Conservation (phyloP, 108 stramenopile species). For the Tribonema minus region DNA sequence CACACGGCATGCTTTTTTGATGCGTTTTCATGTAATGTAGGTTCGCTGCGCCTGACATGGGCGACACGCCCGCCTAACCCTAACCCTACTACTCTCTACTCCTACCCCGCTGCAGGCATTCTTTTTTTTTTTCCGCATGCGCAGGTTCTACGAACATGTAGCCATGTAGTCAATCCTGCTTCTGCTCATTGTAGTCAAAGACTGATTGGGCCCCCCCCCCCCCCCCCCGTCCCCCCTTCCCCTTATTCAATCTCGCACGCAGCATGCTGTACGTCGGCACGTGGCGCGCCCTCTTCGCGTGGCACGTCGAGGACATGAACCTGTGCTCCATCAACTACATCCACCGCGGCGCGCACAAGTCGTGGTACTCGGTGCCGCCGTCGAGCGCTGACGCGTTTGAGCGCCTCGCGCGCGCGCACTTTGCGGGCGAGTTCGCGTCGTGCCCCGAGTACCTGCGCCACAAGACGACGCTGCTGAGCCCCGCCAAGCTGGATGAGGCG, state of each 20-base stretch:
- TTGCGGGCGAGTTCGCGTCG: slow-evolving; percentile 60
- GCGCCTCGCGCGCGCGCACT: slow-evolving; percentile 64
- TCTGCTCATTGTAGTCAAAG: no score
- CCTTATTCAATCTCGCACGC: background rate
- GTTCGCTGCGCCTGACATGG: no score
- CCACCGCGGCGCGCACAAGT: slow-evolving; percentile 92
- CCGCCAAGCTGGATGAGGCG: slow-evolving; percentile 73
- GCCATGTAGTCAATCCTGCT: no score
- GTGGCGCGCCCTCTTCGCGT: slow-evolving; percentile 65
- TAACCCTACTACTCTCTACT: no score
- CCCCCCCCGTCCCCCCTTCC: background rate
- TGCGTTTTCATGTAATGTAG: no score
- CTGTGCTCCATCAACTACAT: slow-evolving; percentile 93
- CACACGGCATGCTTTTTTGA: no score
- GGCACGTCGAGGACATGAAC: slow-evolving; percentile 97
- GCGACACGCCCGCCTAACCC: no score
- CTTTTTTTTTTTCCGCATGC: no score
- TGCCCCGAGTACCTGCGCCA: slow-evolving; percentile 91
- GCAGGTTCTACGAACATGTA: no score
- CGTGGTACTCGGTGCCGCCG: slow-evolving; percentile 89
- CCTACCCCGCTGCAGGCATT: no score
- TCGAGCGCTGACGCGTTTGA: slow-evolving; percentile 60
- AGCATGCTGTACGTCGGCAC: slow-evolving; percentile 63
- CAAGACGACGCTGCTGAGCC: slow-evolving; percentile 84
- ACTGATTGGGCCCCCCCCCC: no score